Base-by-base conservation (phyloP, 2,329 filamentous ascomycete species). In the Colletotrichum noveboracense region DNA sequence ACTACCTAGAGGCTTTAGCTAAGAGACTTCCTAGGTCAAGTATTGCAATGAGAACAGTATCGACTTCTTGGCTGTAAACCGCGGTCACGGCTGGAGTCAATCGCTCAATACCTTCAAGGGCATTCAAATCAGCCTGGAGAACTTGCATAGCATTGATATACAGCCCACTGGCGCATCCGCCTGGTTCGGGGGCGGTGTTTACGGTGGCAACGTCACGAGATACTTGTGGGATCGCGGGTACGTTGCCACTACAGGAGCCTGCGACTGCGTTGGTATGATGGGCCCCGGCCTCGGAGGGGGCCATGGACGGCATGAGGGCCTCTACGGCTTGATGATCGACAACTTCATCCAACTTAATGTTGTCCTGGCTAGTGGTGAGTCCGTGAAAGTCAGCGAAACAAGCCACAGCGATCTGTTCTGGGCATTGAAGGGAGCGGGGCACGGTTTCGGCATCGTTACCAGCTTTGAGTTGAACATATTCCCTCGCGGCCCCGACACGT, bases 271-370 rank as follows among this genome's bases (percentile, higher is more conserved):
- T 64, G 86, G 88, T 66, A 78, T 84, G 26, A 76, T 88, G 4
- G 88, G 87, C 0, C 89, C 89, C 0, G 89, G 83, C 0, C 86
- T 93, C 1, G 91, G 91, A 5, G 91, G 91, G 66, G 90, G 91
- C 6, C 87, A 90, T 79, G 90, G 90, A 34, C 86, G 85, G 81
- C 85, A 89, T 7, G 87, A 91, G 79, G 89, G 90, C 1, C 85
- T 84, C 43, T 82, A 91, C 74, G 90, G 90, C 2, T 85, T 92
- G 4, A 81, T 89, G 4, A 80, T 86, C 0, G 91, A 92, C 77
- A 87, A 92, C 66, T 85, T 91, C 55, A 75, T 89, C 13, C 88
- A 86, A 0, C 81, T 89, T 81, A 86, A 88, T 18, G 78, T 91
- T 2, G 89, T 91, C 0, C 83, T 90, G 1, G 88, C 89, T 5